phyloP scores from a whole-genome alignment of 148 eudicot genomes.

The Rhododendron vialii region DNA sequence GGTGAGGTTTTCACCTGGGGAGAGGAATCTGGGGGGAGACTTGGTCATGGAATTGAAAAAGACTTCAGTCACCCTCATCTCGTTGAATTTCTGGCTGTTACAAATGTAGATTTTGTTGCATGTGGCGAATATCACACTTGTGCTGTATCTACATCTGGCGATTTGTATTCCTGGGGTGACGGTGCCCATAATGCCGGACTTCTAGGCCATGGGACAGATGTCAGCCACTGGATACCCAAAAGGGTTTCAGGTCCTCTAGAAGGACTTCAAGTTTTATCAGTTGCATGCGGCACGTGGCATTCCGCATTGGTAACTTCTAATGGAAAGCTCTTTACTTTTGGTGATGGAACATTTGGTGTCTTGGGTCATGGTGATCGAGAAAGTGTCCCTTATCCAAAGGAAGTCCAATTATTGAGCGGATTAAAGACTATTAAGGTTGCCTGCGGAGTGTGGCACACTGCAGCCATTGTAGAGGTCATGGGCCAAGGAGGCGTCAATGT shows the following conservation, averaged over 20 bases:
- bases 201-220: conserved; percentile 84
- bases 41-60: conserved; percentile 74
- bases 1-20: conserved; percentile 96
- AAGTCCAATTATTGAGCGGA: conserved; percentile 56
- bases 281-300: conserved; percentile 89
- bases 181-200: conserved; percentile 70
- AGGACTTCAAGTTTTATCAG: conserved; percentile 58
- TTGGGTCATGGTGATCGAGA: conserved; percentile 78
- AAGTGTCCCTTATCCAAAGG: conserved; percentile 52
- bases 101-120: conserved; percentile 63
- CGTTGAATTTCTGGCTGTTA: conserved; percentile 58
- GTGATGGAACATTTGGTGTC: conserved; percentile 85
- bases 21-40: conserved; percentile 83
- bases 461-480: conserved; percentile 68
- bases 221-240: conserved; percentile 85
- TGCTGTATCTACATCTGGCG: conserved; percentile 72
- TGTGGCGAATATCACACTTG: conserved; percentile 84
- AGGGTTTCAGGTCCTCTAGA: conserved; percentile 69
- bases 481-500: conserved; percentile 26
- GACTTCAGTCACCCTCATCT: conserved; percentile 58
- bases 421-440: conserved; percentile 64
- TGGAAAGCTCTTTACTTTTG: conserved; percentile 73
- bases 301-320: conserved; percentile 55
- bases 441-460: conserved; percentile 93
- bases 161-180: conserved; percentile 80